Evolutionary conservation across 2,329 filamentous ascomycete species (phyloP).

Genomic region (Cyphellophora europaea): DNA sequence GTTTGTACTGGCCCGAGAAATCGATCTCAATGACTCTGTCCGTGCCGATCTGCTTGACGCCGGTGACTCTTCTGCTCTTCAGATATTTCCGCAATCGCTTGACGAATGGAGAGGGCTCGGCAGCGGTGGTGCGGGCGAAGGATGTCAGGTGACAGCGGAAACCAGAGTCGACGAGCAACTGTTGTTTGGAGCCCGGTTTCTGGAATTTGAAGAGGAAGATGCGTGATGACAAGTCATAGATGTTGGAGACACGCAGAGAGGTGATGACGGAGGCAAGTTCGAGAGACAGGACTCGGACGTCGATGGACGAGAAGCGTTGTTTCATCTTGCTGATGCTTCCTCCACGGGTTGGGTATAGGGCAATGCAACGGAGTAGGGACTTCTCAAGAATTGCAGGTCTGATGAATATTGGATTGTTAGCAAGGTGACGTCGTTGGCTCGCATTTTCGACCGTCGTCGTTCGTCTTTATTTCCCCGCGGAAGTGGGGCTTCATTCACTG

Average conservation of each 20-base stretch:
- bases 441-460: too few species aligned
- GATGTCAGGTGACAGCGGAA: conserved; percentile 92
- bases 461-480: too few species aligned
- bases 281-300: conserved; percentile 78
- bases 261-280: conserved; percentile 74
- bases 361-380: too few species aligned
- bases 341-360: too few species aligned
- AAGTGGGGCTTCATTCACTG: too few species aligned
- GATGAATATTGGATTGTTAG: too few species aligned
- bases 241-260: conserved; percentile 75
- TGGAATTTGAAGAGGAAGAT: conserved; percentile 94
- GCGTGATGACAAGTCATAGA: conserved; percentile 83
- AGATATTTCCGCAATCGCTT: conserved; percentile 76
- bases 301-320: conserved; percentile 49
- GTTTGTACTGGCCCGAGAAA: conserved; percentile 77
- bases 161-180: conserved; percentile 85
- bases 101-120: conserved; percentile 77
- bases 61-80: conserved; percentile 75
- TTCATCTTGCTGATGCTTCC: too few species aligned
- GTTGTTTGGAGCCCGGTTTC: conserved; percentile 79
- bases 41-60: conserved; percentile 76
- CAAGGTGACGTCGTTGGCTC: too few species aligned
- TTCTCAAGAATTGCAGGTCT: too few species aligned
- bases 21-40: conserved; percentile 87
- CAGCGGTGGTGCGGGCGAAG: conserved; percentile 78